These are phyloP conservation scores for Podila epigama DNA, from an alignment of 192 early-diverging fungal genomes.

Conservation along the genomic window DNA sequence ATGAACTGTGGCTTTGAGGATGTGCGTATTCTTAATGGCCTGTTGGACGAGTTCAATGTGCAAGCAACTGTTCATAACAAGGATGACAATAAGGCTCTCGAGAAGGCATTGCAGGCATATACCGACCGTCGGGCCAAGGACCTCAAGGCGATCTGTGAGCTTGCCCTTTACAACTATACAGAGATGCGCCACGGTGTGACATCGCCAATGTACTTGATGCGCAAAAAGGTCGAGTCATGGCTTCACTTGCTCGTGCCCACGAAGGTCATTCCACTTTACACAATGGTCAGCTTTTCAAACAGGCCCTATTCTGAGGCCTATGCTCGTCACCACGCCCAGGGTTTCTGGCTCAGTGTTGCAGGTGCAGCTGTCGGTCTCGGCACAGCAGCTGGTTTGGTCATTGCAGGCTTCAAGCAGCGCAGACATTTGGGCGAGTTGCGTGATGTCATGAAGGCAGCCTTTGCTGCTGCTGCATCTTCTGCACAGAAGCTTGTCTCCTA, in stretches of 20 bases:
- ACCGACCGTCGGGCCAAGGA: conserved; percentile 73
- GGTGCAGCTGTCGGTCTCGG: conserved; percentile 27
- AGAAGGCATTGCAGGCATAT: conserved; percentile 76
- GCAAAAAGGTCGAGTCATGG: conserved; percentile 82
- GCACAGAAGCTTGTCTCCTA: conserved; percentile 33
- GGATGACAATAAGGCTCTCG: conserved; percentile 45
- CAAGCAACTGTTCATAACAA: conserved; percentile 19
- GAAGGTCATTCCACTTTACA: conserved; percentile 87
- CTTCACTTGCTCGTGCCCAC: conserved; percentile 78
- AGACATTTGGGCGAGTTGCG: conserved; percentile 12
- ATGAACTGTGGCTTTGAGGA: conserved; percentile 99
- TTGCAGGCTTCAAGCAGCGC: conserved; percentile 37
- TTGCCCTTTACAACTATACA: conserved; percentile 93
- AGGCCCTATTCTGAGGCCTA: conserved; percentile 84
- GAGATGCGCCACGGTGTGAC: conserved; percentile 93
- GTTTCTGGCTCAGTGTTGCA: conserved; percentile 55
- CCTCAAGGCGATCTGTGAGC: conserved; percentile 87
- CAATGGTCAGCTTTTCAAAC: conserved; percentile 94
- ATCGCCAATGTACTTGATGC: conserved; percentile 70
- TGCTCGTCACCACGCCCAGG: conserved; percentile 55
- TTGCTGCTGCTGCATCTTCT: conserved; percentile 18
- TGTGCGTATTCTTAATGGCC: conserved; percentile 67
- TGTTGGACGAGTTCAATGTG: conserved; percentile 65
- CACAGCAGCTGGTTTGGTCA: conserved; percentile 17
- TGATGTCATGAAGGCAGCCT: conserved; percentile 25